Percentiles rank a stretch among this genome's conserved stretches.
Evolutionary conservation across 2,329 filamentous ascomycete genomes (phyloP).

Genomic region (Corniculantispora saksenae): DNA sequence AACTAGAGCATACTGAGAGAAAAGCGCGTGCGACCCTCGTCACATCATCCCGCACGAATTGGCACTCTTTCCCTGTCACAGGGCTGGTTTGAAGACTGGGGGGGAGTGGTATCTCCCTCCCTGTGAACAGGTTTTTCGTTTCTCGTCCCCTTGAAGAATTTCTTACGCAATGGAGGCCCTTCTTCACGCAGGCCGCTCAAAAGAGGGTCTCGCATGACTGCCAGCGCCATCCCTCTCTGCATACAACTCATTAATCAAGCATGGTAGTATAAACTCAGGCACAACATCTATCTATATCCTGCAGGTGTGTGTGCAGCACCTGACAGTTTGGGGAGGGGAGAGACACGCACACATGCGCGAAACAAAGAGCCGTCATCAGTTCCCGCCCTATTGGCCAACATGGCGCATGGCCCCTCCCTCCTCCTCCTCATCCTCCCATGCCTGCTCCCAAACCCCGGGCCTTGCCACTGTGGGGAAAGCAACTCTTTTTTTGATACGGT

Average conservation of each 20-base stretch:
- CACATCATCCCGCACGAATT: neutral
- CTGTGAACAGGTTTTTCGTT: neutral
- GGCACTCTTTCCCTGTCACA: neutral
- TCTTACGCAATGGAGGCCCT: too few species aligned
- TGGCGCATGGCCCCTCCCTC: neutral
- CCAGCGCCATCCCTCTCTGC: too few species aligned
- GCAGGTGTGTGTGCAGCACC: too few species aligned
- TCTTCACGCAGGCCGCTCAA: too few species aligned
- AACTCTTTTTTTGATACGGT: too few species aligned
- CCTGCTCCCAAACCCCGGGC: neutral
- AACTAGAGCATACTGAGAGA: neutral
- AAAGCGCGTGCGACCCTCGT: neutral
- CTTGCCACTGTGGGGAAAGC: too few species aligned
- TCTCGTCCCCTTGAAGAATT: too few species aligned
- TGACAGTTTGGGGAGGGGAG: neutral
- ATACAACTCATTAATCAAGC: too few species aligned
- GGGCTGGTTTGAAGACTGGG: constrained; percentile 9
- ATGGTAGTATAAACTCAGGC: neutral
- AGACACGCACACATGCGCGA: neutral
- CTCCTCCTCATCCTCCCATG: too few species aligned
- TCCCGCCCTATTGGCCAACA: neutral
- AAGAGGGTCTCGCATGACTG: too few species aligned
- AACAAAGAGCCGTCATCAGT: neutral
- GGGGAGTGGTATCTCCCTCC: too few species aligned
- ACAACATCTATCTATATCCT: too few species aligned